A percentile compares a stretch with the other conserved stretches of the same genome.
Evolutionary conservation across 495 filamentous ascomycete species (phyloP).

Genomic region (Lasiosphaeria miniovina): DNA sequence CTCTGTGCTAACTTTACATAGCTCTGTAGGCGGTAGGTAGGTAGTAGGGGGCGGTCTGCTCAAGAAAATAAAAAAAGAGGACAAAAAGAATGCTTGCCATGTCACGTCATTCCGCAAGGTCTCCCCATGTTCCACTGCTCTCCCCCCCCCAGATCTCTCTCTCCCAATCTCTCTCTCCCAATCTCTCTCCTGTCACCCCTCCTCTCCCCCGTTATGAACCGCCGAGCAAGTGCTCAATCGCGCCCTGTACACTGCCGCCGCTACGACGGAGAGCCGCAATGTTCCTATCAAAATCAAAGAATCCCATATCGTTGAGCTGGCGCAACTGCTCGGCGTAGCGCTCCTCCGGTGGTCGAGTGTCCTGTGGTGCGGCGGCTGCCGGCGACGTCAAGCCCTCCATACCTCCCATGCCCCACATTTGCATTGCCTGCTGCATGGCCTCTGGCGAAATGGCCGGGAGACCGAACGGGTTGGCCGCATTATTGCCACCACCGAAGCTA

Average conservation of each 20-base stretch:
- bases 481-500: slow-evolving; percentile 3
- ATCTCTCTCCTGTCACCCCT: too few relatives aligned
- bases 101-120: too few relatives aligned
- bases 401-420: slow-evolving; percentile 29
- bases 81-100: too few relatives aligned
- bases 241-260: slow-evolving; percentile 93
- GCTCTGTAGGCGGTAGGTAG: too few relatives aligned
- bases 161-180: too few relatives aligned
- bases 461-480: slow-evolving; percentile 24
- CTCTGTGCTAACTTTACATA: too few relatives aligned
- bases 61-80: too few relatives aligned
- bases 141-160: too few relatives aligned
- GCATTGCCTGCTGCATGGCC: slow-evolving; percentile 47
- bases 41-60: too few relatives aligned
- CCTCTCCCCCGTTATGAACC: slow-evolving; percentile 12
- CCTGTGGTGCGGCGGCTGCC: slow-evolving; percentile 55
- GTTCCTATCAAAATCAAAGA: slow-evolving; percentile 94
- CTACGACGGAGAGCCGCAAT: slow-evolving; percentile 82
- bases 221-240: slow-evolving; percentile 73
- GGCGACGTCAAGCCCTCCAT: slow-evolving; percentile 19
- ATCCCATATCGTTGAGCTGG: slow-evolving; percentile 98
- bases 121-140: too few relatives aligned
- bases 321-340: slow-evolving; percentile 84
- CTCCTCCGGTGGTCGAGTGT: slow-evolving; percentile 90
- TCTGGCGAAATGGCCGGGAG: slow-evolving; percentile 30